A percentile compares a stretch with the other conserved stretches of the same genome.
These are phyloP conservation scores for Kondoa subrosea DNA, from an alignment of 768 basidiomycete species.

Conservation along the genomic window DNA sequence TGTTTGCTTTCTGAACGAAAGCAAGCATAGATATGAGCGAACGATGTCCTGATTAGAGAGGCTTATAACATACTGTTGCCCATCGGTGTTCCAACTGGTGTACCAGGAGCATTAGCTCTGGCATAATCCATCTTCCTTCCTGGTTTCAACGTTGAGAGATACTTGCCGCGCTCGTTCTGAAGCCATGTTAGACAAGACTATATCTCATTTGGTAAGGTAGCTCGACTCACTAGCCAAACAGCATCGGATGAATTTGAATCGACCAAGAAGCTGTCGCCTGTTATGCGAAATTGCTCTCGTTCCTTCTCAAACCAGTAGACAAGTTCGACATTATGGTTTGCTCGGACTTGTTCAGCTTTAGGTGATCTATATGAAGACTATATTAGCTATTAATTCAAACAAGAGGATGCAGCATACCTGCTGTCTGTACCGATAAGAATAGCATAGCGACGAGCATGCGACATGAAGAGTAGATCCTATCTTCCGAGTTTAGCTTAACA, in stretches of 20 bases:
- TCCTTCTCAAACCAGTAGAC: slow-evolving; percentile 2
- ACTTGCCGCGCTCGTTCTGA: background rate
- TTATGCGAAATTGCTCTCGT: slow-evolving; percentile 7
- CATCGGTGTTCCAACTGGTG: background rate
- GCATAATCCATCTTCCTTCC: background rate
- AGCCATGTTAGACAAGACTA: too few relatives aligned
- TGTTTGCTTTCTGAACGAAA: background rate
- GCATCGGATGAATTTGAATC: background rate
- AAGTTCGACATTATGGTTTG: background rate
- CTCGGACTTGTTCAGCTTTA: slow-evolving; percentile 1
- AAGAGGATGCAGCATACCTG: background rate
- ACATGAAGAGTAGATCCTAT: background rate
- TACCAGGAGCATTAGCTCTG: background rate
- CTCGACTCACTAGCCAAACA: background rate
- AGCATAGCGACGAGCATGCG: background rate
- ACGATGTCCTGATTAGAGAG: too few relatives aligned
- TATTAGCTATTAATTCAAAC: too few relatives aligned
- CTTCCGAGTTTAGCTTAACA: background rate
- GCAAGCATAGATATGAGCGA: too few relatives aligned
- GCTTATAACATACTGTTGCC: too few relatives aligned
- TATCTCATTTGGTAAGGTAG: too few relatives aligned
- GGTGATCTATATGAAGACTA: background rate
- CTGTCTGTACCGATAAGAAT: slow-evolving; percentile 1
- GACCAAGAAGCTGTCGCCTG: background rate
- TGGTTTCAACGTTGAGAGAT: background rate